Evolutionary conservation across 2,329 filamentous ascomycete species (phyloP), one percentile per base, ranked within the genome.

Genomic region (Colletotrichum euphorbiae): DNA sequence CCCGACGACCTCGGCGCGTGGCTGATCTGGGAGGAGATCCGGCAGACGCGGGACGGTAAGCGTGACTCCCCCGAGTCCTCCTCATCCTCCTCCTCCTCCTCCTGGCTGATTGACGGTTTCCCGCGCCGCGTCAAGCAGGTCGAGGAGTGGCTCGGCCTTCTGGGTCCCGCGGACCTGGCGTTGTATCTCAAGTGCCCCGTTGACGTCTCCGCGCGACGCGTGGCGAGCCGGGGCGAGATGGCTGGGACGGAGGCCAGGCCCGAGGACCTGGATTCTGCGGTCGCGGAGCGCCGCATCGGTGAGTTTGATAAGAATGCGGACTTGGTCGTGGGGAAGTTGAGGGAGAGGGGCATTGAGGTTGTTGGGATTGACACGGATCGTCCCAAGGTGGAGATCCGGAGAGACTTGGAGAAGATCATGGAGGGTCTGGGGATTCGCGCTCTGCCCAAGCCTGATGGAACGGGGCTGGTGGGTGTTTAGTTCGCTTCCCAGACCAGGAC

Each of bases 301-400:
- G 36, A 56, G 38, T 56, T 56, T 42, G 7, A 56, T 4, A 43
- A 17, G 4, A 56, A 56, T n/a, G 54, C n/a, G 19, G 54, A 56
- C 4, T 28, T 31, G 1, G 54, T 56, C 17, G 5, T 56, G 3
- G 15, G 17, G 15, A 56, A 43, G 38, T 28, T 45, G 19, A 2
- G 11, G 28, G 54, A 57, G 54, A 36, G 40, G 36, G 54, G 54
- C 17, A 43, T 56, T 9, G n/a, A 4, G 36, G 54, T 57, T 6
- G 21, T 43, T 12, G 54, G 45, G 9, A 13, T 57, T 15, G 40
- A 57, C 19, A 45, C 54, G 3, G 19, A 57, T 31, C 38, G 54
- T 2, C 5, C 9, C 6, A 5, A 21, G 40, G 2, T n/a, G 38
- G 19, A 31, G 2, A 42, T 33, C 24, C 54, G 43, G 54, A 38